phyloP scores from a whole-genome alignment of 192 early-diverging fungal species.

The Geosiphon pyriformis region DNA sequence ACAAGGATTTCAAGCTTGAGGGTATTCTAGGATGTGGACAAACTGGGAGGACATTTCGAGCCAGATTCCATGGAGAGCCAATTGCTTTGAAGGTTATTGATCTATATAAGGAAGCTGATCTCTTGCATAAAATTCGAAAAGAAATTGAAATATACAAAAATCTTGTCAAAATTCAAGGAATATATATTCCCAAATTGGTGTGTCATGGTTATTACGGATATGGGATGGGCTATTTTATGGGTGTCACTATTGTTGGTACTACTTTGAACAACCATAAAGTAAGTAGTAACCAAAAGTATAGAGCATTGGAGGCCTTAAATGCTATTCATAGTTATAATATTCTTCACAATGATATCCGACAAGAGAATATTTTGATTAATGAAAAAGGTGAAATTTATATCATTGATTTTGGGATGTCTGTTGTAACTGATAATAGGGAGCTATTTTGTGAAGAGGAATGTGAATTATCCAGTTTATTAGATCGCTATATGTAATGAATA shows the following conservation, averaged over 20 bases:
- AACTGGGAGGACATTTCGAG: conserved; percentile 22
- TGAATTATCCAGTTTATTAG: conserved; percentile 18
- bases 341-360: conserved; percentile 20
- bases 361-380: conserved; percentile 23
- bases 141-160: conserved; percentile 7
- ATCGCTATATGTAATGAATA: conserved; percentile 20
- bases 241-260: conserved; percentile 14
- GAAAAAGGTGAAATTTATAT: conserved; percentile 21
- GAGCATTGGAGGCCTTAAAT: conserved; percentile 6
- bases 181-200: conserved; percentile 15
- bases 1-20: conserved; percentile 17
- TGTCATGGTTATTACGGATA: conserved; percentile 12
- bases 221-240: conserved; percentile 16
- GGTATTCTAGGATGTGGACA: conserved; percentile 21
- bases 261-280: conserved; percentile 4
- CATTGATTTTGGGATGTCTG: conserved; percentile 19
- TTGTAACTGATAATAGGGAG: conserved; percentile 16
- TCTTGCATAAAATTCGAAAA: conserved; percentile 11
- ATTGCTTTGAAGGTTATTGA: conserved; percentile 21
- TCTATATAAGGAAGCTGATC: conserved; percentile 22
- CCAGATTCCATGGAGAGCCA: conserved; percentile 11
- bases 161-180: conserved; percentile 8
- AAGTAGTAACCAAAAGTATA: not conserved
- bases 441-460: conserved; percentile 13
- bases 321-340: conserved; percentile 11